Evolutionary conservation across 208 protist species (phyloP), one percentile per base, ranked within the genome.

Genomic region (Acanthamoeba royreba): DNA sequence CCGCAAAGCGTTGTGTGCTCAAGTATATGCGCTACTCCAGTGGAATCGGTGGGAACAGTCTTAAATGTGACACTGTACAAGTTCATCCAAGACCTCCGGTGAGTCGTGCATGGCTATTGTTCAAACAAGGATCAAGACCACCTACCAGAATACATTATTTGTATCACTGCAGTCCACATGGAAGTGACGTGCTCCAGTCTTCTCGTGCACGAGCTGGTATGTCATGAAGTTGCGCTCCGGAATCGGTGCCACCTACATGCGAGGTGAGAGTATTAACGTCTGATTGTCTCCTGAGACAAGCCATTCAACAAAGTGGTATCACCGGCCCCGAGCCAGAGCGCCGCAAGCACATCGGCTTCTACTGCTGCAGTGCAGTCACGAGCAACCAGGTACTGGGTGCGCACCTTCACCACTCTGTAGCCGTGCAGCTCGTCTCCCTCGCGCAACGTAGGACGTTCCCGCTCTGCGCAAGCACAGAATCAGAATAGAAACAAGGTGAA

Each of bases 1-100:
- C 99, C 99, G 96, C 99, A 99, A 28, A 99, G 95, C 19, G 97
- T 97, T 2, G 98, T 99, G 96, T 99, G 99, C 96, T 99, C 98
- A 81, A 99, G 96, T 31, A 99, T 98, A 94, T 99, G 99, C 19
- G 98, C 98, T 5, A 98, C 98, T 69, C 99, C 99, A 38, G 98
- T 99, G 87, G 95, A 97, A 94, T 99, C 98, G 46, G 95, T 95
- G 38, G 98, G 98, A 2, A 98, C 98, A 0, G 99, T 99, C 86
- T 98, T 96, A 94, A 99, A 99, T 35, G 98, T 98, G 35, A 99
- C 98, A 94, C 93, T 96, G 22, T 93, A 83, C 19, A 79, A 88
- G 63, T 52, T 2, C 7, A 85, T 17, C 19, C n/a, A n/a, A n/a
- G n/a, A n/a, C n/a, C n/a, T n/a, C n/a, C 43, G 5, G n/a, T n/a